Conservation (phyloP, 2,329 filamentous ascomycete genomes). For the Chrysosporium queenslandicum region DNA sequence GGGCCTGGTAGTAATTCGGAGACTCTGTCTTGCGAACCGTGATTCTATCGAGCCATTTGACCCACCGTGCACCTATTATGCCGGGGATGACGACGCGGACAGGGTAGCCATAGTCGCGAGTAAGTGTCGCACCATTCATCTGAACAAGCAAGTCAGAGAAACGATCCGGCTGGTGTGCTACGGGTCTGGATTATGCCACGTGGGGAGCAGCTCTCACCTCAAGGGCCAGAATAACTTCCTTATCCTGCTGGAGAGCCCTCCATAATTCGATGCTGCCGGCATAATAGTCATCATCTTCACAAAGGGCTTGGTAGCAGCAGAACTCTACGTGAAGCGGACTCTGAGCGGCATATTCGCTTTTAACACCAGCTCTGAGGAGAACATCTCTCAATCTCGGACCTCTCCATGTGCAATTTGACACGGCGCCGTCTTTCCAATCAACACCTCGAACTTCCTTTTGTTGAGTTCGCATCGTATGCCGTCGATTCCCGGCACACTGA, state of each 20-base stretch:
- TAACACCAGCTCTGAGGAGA: constrained; percentile 39
- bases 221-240: constrained; percentile 41
- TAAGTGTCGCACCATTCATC: constrained; percentile 43
- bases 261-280: constrained; percentile 46
- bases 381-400: constrained; percentile 47
- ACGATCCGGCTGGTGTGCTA: too few species aligned
- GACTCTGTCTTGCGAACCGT: constrained; percentile 44
- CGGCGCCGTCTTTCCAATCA: constrained; percentile 51
- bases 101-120: constrained; percentile 44
- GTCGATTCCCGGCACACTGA: constrained; percentile 52
- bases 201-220: constrained; percentile 37
- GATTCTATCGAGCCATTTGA: constrained; percentile 49
- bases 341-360: constrained; percentile 18
- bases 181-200: too few species aligned
- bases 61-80: constrained; percentile 44
- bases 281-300: constrained; percentile 51
- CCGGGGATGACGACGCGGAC: constrained; percentile 45
- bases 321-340: constrained; percentile 45
- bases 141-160: constrained; percentile 18
- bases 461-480: constrained; percentile 51
- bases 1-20: constrained; percentile 48
- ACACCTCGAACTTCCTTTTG: constrained; percentile 51
- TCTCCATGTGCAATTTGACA: constrained; percentile 52
- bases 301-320: constrained; percentile 43
- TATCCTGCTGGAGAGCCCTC: constrained; percentile 36